Percentiles rank a stretch among this genome's conserved stretches.
phyloP scores from a whole-genome alignment of 306 rosid species.

The Herpetospermum pedunculosum region DNA sequence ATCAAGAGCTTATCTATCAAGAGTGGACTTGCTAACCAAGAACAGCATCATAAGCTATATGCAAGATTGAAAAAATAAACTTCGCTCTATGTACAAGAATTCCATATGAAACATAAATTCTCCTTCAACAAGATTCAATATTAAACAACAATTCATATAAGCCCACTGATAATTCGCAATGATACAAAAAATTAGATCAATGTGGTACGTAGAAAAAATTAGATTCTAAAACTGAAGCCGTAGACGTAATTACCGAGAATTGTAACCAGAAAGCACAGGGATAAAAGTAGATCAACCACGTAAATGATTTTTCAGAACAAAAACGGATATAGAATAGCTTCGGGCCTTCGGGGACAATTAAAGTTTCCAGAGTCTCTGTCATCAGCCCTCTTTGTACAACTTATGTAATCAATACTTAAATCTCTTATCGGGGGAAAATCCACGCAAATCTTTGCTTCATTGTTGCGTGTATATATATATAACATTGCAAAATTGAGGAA shows the following conservation, averaged over 20 bases:
- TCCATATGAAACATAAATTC: neutral
- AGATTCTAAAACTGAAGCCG: neutral
- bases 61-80: neutral
- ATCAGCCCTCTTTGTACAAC: neutral
- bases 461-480: neutral
- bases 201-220: neutral
- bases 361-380: neutral
- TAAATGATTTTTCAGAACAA: neutral
- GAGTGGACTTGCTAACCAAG: neutral
- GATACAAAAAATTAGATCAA: neutral
- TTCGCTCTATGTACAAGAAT: neutral
- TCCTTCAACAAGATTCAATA: neutral
- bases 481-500: neutral
- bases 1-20: neutral
- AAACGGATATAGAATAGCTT: neutral
- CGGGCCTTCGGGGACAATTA: neutral
- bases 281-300: neutral
- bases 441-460: neutral
- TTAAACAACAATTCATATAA: neutral
- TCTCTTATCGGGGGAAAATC: neutral
- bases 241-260: neutral
- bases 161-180: neutral
- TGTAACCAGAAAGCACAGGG: neutral
- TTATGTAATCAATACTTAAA: neutral
- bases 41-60: neutral